Base-by-base conservation (phyloP, 768 basidiomycete genomes). In the Leccinum boreale region DNA sequence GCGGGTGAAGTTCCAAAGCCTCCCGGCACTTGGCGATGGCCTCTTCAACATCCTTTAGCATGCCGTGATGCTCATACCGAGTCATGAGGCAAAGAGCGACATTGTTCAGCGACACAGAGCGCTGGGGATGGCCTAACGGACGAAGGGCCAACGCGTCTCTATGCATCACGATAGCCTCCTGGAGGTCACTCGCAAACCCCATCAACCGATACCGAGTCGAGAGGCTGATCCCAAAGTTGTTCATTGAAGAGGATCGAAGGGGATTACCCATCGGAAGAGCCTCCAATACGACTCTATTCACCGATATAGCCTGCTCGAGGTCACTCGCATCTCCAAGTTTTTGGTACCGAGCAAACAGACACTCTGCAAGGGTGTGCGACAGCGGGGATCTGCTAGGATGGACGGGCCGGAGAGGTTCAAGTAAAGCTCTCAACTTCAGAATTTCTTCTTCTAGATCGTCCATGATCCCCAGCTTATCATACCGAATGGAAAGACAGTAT, bases 81-180 rank as follows among this genome's bases (percentile, higher is more conserved):
- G 50, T 56, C 55, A 45, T 29, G 19, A 57, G 26, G 23, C 12
- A 28, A 36, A 29, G n/a, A 15, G 53, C 53, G 19, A 55, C 51
- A 21, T 51, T 51, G 11, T 55, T 28, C 29, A 59, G 24, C 8
- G 33, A 49, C 26, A 9, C 5, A 4, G 45, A 17, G 17, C 44
- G 55, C 23, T 50, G 45, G 12, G 55, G 54, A 50, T 55, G 42
- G 29, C 57, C 42, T 21, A 45, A 24, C 45, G 52, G 47, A 33
- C 42, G 21, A 46, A 57, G 55, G n/a, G 8, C 42, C 44, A 53
- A 31, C 4, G 50, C 55, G 33, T 36, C 51, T 31, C 45, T 55
- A 24, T 55, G 36, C 23, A 56, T 52, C 19, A 10, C 17, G 44
- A 71, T 67, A 10, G 68, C 68, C 46, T 62, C 57, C 15, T 69